Conservation (phyloP, 2,329 filamentous ascomycete species). For the Monosporascus sp. region DNA sequence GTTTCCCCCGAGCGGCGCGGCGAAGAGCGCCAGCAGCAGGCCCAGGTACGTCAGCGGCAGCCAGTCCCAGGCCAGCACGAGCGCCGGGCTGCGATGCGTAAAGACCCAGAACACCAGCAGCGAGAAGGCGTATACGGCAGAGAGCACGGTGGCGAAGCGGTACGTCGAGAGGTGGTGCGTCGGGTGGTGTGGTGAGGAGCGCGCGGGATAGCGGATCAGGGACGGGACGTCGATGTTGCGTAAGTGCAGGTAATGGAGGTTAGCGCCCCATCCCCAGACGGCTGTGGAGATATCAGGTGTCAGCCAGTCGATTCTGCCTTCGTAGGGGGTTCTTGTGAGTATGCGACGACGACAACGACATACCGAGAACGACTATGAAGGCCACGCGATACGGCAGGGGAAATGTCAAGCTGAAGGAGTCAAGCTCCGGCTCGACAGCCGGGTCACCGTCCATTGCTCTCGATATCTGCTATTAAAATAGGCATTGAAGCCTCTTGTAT, state of each 20-base stretch:
- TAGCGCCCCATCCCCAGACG: conserved; percentile 91
- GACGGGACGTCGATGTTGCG: conserved; percentile 81
- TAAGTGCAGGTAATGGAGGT: conserved; percentile 78
- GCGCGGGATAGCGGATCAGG: conserved; percentile 79
- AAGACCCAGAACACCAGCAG: conserved; percentile 79
- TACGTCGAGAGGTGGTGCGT: conserved; percentile 80
- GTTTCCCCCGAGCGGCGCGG: conserved; percentile 53
- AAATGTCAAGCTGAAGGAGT: conserved; percentile 80
- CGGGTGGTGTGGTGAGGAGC: conserved; percentile 62
- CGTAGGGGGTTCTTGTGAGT: neutral
- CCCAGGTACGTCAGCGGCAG: conserved; percentile 80
- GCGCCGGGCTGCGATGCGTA: conserved; percentile 62
- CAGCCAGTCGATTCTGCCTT: neutral
- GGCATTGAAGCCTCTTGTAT: conserved; percentile 10
- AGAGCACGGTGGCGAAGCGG: conserved; percentile 73
- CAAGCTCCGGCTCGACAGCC: conserved; percentile 64
- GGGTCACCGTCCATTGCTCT: conserved; percentile 66
- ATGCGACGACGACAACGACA: conserved; percentile 17
- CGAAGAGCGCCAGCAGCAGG: conserved; percentile 63
- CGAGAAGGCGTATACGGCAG: conserved; percentile 63
- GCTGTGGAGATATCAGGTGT: conserved; percentile 42
- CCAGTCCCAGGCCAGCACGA: conserved; percentile 75
- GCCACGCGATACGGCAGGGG: conserved; percentile 87
- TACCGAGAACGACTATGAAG: conserved; percentile 79
- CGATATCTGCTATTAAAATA: conserved; percentile 2